Percentiles rank a stretch among this genome's conserved stretches.
Conservation (phyloP, 2,329 filamentous ascomycete genomes). For the Sclerotinia glacialis region DNA sequence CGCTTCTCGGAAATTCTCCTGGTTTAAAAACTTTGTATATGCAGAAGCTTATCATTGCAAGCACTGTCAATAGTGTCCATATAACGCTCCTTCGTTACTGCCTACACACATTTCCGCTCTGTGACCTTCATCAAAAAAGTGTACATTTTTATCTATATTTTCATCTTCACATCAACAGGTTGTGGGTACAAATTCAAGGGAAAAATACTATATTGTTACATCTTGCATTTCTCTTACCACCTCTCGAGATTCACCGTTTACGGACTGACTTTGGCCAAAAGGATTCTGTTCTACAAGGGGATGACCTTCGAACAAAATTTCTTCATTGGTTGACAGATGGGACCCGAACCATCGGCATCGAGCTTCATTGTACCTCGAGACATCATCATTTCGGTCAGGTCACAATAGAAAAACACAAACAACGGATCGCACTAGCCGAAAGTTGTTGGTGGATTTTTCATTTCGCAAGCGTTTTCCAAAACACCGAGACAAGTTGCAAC, state of each 20-base stretch:
- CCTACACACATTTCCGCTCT: background rate
- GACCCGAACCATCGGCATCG: background rate
- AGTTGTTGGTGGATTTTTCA: background rate
- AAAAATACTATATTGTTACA: background rate
- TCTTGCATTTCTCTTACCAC: too few relatives aligned
- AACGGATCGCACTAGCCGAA: constrained; percentile 13
- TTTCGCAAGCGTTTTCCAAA: constrained; percentile 2
- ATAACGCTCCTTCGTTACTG: too few relatives aligned
- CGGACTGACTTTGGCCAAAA: background rate
- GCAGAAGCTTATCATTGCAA: too few relatives aligned
- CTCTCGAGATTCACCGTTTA: background rate
- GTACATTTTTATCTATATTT: background rate
- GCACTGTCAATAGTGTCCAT: too few relatives aligned
- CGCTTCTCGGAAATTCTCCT: background rate
- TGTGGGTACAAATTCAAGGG: background rate
- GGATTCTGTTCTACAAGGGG: background rate
- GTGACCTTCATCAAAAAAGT: background rate
- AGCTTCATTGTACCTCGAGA: background rate
- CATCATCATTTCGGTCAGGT: constrained; percentile 4
- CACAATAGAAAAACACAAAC: constrained; percentile 5
- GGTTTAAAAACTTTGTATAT: too few relatives aligned
- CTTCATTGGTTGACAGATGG: constrained; percentile 4
- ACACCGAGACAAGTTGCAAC: constrained; percentile 11
- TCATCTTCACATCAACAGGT: background rate
- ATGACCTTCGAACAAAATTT: constrained; percentile 6